Percentiles rank a stretch among this genome's conserved stretches.
These are phyloP conservation scores for Phytophthora sp. DNA, from an alignment of 352 stramenopile genomes.

Conservation along the genomic window DNA sequence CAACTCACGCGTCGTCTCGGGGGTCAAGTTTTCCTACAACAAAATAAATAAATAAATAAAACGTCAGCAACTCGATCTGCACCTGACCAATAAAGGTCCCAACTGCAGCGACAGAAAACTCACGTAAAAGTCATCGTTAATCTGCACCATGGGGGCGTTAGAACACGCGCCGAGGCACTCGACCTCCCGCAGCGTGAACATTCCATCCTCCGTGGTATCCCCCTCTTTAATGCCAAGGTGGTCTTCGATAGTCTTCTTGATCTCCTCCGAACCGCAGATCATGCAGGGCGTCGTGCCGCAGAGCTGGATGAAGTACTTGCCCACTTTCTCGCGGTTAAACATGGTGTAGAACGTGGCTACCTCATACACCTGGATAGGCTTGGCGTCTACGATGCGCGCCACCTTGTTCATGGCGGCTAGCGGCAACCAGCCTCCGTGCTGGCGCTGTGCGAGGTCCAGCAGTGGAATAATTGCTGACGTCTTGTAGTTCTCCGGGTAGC, in stretches of 20 bases:
- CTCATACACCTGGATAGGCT: constrained; percentile 98
- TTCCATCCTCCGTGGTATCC: constrained; percentile 79
- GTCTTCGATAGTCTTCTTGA: constrained; percentile 98
- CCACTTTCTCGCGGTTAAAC: constrained; percentile 97
- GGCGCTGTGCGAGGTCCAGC: constrained; percentile 96
- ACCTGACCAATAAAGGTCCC: no score
- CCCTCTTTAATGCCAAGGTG: constrained; percentile 98
- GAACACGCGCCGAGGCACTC: constrained; percentile 99
- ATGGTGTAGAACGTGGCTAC: constrained; percentile 99
- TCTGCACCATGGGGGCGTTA: constrained; percentile 99
- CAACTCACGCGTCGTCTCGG: constrained; percentile 96
- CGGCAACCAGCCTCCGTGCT: constrained; percentile 98
- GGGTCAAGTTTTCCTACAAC: constrained; percentile 97
- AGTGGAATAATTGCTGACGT: constrained; percentile 98
- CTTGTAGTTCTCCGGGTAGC: constrained; percentile 99
- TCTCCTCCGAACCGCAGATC: constrained; percentile 99
- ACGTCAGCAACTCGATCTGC: constrained; percentile 15
- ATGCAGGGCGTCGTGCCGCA: constrained; percentile 99
- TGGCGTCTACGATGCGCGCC: constrained; percentile 96
- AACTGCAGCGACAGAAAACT: no score
- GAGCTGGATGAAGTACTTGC: constrained; percentile 96
- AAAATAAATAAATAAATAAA: constrained; percentile 13
- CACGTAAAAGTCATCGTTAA: constrained; percentile 98
- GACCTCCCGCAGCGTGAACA: constrained; percentile 97
- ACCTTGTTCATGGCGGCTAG: constrained; percentile 99